Evolutionary conservation across 768 basidiomycete species (phyloP).

Genomic region (Pulveroboletus frians): DNA sequence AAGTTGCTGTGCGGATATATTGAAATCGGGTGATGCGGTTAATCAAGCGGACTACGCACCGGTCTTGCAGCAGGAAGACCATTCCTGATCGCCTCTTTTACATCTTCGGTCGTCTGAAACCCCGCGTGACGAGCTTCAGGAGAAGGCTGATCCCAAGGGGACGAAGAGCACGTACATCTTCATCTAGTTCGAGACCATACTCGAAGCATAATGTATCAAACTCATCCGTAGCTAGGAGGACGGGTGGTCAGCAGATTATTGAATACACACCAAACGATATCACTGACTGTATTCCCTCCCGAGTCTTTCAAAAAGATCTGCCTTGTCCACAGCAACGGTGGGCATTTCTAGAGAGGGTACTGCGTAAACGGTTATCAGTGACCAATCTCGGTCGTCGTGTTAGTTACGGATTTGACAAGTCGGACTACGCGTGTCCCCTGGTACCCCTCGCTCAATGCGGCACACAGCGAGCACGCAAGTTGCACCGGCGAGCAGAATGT

Average conservation of each 20-base stretch:
- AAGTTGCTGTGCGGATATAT: conserved; percentile 59
- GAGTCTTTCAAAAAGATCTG: conserved; percentile 84
- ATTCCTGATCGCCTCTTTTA: conserved; percentile 75
- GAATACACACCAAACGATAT: conserved; percentile 1
- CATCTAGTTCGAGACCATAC: conserved; percentile 95
- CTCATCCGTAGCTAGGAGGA: conserved; percentile 73
- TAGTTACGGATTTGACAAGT: no score
- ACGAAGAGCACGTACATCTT: conserved; percentile 65
- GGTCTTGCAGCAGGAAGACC: conserved; percentile 83
- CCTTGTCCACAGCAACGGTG: conserved; percentile 93
- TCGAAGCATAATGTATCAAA: conserved; percentile 96
- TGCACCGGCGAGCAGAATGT: conserved; percentile 6
- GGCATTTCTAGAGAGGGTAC: conserved; percentile 54
- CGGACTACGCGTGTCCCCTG: conserved; percentile 10
- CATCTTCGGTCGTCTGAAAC: conserved; percentile 79
- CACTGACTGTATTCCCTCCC: conserved; percentile 74
- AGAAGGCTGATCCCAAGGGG: background rate
- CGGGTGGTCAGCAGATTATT: conserved; percentile 9
- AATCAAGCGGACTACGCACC: conserved; percentile 37
- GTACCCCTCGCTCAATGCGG: conserved; percentile 12
- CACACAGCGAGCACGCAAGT: conserved; percentile 3
- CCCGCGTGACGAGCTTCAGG: background rate
- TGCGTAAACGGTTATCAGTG: conserved; percentile 1
- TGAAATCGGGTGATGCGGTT: conserved; percentile 1
- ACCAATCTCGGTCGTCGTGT: background rate